Base-by-base conservation (phyloP, 495 filamentous ascomycete species). In the Tuber magnatum region DNA sequence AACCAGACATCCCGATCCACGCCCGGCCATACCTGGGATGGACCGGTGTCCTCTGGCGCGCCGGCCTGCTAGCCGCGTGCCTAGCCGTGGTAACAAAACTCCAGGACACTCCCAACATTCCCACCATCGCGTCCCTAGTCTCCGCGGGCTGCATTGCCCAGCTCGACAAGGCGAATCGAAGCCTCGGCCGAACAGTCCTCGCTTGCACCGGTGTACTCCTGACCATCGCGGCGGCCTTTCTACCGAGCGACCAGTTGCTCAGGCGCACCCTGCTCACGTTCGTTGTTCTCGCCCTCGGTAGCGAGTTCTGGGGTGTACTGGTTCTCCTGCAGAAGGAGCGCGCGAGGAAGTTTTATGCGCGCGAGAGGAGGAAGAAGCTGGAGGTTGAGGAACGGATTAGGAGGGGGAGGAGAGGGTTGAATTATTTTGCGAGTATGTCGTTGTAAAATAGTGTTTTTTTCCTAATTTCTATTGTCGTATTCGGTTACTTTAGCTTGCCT, bases 261-360 rank as follows among this genome's bases (percentile, higher is more conserved):
- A 35, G 35, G 16, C 28, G 32, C 28, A 18, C 90, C 94, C 61
- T 41, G 24, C 41, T 48, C 42, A 41, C 39, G 18, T 61, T 68
- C 0, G 28, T 74, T 32, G 44, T 41, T 10, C 32, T 35, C 22
- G n/a, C 69, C 8, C 8, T 80, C 38, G 14, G 56, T 14, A 41
- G 40, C 3, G 71, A 80, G 48, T 69, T 77, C 12, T 80, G 78
- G 79, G 68, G 56, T 7, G 44, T 71, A n/a, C 42, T 75, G 65
- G 68, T 74, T 41, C 14, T 72, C 18, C 20, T 75, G 61, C 72
- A 75, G 40, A 69, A 72, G 20, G 74, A 71, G n/a, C 69, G 78
- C 3, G 76, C 76, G 65, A 72, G 79, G 65, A 71, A n/a, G 28
- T 75, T 77, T 70, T 77, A 74, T 56, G 72, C 56, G 35, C 40